Conservation (phyloP, 164 flowering plant genomes). For the Magnolia officinalis region DNA sequence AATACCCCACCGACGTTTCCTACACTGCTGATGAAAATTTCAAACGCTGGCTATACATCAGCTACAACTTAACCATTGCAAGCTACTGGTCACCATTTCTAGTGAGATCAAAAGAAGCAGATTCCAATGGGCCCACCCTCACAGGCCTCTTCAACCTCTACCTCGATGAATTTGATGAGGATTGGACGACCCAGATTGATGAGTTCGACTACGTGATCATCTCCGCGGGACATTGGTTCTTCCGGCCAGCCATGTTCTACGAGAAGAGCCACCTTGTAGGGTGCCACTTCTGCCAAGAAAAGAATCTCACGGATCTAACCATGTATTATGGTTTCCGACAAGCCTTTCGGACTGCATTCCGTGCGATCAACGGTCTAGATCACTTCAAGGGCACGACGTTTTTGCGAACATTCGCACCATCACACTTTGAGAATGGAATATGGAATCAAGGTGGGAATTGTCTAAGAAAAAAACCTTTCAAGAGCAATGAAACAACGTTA, state of each 20-base stretch:
- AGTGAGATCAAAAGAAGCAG: constrained; percentile 39
- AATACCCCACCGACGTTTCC: constrained; percentile 25
- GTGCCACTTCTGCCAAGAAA: constrained; percentile 42
- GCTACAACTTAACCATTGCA: constrained; percentile 52
- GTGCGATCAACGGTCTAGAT: constrained; percentile 35
- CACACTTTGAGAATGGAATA: constrained; percentile 56
- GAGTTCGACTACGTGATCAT: constrained; percentile 55
- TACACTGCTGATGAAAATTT: constrained; percentile 12
- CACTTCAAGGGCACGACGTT: constrained; percentile 41
- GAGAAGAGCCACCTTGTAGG: constrained; percentile 39
- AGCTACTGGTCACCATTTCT: constrained; percentile 60
- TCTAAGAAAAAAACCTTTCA: constrained; percentile 44
- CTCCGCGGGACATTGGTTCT: constrained; percentile 70
- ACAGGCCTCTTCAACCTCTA: constrained; percentile 28
- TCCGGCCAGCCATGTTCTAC: constrained; percentile 38
- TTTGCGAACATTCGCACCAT: constrained; percentile 58
- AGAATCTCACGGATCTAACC: constrained; percentile 39
- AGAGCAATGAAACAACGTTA: constrained; percentile 27
- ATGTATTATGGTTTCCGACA: constrained; percentile 42
- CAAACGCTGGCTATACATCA: constrained; percentile 35
- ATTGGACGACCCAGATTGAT: constrained; percentile 38
- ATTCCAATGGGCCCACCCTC: constrained; percentile 23
- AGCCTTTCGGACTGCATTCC: constrained; percentile 55
- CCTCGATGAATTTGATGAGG: constrained; percentile 38
- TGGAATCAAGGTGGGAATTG: constrained; percentile 79